Percentiles rank a stretch among this genome's conserved stretches.
Evolutionary conservation across 2,329 filamentous ascomycete genomes (phyloP).

Genomic region (Aspergillus sp.): DNA sequence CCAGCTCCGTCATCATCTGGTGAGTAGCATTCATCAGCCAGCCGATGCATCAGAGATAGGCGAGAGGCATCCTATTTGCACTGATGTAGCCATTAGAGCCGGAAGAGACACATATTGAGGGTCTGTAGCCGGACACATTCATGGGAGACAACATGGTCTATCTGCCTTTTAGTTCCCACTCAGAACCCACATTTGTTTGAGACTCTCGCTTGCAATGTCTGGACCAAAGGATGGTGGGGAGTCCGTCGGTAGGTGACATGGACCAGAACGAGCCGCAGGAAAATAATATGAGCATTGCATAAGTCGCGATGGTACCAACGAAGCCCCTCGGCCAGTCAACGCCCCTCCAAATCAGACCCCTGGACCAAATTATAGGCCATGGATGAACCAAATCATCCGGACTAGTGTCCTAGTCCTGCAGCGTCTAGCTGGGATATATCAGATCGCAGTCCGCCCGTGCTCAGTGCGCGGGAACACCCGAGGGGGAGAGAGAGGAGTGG

Average conservation of each 20-base stretch:
- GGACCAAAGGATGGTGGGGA: neutral
- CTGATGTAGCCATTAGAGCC: too few species aligned
- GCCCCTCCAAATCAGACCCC: neutral
- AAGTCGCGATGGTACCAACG: neutral
- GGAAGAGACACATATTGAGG: too few species aligned
- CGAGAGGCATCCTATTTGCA: too few species aligned
- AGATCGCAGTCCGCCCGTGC: conserved; percentile 9
- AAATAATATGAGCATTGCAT: neutral
- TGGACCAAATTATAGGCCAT: conserved; percentile 9
- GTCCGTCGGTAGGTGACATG: neutral
- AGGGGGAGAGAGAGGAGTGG: neutral
- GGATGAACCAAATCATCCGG: conserved; percentile 6
- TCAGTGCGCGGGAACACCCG: conserved; percentile 1
- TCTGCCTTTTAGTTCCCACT: too few species aligned
- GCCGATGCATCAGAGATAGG: too few species aligned
- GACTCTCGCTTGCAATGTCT: neutral
- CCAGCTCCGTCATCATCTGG: too few species aligned
- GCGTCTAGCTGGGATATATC: conserved; percentile 6
- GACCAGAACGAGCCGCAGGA: neutral
- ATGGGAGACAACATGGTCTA: too few species aligned
- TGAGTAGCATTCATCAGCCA: too few species aligned
- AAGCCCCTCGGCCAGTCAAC: neutral
- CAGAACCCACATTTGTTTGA: too few species aligned
- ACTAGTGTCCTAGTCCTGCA: conserved; percentile 10
- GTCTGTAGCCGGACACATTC: too few species aligned